Base-by-base conservation (phyloP, 345 rosid genomes). In the Boechera divaricarpa region DNA sequence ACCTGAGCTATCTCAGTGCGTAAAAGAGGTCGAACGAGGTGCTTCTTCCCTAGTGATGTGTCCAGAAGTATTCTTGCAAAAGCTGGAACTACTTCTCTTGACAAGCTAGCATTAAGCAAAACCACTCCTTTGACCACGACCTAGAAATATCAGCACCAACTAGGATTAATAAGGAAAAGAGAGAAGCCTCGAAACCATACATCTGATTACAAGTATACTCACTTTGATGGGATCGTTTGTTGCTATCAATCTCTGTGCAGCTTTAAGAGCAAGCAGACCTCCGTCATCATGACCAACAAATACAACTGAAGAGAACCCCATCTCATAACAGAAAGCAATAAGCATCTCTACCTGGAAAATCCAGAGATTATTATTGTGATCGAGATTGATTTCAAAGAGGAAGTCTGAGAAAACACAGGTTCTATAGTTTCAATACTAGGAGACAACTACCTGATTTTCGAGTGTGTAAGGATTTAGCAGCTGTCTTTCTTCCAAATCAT, bases 221-320 rank as follows among this genome's bases (percentile, higher is more conserved):
- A 91, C 98, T 51, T 86, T 86, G 82, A 69, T 81, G 70, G 86
- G 76, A 82, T 77, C 78, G 65, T 67, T 59, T 61, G 88, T 86
- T 45, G 86, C 53, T 76, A 83, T 86, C 63, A 89, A 82, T 69
- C 80, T 90, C 77, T 86, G 82, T 41, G 87, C 90, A 72, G 96
- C 94, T 83, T 85, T 90, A 70, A 92, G 60, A 74, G 90, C 92
- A 79, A 92, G 91, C 81, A 90, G 76, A 70, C 98, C 98, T 47
- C 98, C 98, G 74, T 92, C 98, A 79, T 90, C 98, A 57, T 92
- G 98, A 79, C 98, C 98, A 61, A 92, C 87, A 63, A 92, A 88
- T 66, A 85, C 90, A 69, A 92, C 94, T 7, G 98, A 89, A 77
- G 94, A 81, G 83, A 92, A 90, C 36, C 96, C 88, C 96, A 92